Conservation (phyloP, 768 basidiomycete genomes). For the Hericium rajendrae region DNA sequence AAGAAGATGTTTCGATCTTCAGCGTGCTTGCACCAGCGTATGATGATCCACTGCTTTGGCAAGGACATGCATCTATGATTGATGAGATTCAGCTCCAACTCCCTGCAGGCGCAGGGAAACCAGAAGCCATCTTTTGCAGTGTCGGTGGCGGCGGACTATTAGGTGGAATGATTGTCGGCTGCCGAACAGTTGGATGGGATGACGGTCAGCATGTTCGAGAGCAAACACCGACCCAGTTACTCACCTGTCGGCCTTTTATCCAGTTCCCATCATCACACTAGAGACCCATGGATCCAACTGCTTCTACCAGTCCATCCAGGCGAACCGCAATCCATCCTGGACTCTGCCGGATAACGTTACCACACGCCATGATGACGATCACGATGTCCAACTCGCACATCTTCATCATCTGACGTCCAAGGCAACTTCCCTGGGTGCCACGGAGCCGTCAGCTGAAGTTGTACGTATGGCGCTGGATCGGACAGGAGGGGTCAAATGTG, state of each 20-base stretch:
- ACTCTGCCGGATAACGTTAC: conserved; percentile 32
- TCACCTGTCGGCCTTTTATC: neutral
- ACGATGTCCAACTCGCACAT: conserved; percentile 47
- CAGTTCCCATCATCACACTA: conserved; percentile 56
- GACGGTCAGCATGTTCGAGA: conserved; percentile 33
- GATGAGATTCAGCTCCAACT: conserved; percentile 52
- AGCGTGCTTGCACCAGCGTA: conserved; percentile 68
- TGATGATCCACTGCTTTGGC: conserved; percentile 60
- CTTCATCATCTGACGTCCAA: conserved; percentile 48
- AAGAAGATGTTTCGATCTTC: neutral
- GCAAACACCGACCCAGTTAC: neutral
- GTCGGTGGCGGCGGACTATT: conserved; percentile 70
- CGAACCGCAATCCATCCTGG: conserved; percentile 35
- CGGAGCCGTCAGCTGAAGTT: conserved; percentile 43
- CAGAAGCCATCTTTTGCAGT: conserved; percentile 68
- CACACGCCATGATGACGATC: conserved; percentile 28
- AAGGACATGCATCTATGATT: conserved; percentile 71
- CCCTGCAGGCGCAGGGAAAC: conserved; percentile 25
- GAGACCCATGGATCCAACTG: conserved; percentile 69
- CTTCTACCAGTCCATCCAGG: conserved; percentile 61
- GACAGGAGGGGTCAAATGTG: conserved; percentile 44
- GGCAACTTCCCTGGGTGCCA: conserved; percentile 67
- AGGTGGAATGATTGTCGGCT: conserved; percentile 64
- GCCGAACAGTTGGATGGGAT: conserved; percentile 54
- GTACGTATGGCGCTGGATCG: conserved; percentile 59